These are phyloP conservation scores for Astragalus glycyphyllos DNA, from an alignment of 306 rosid species.

Conservation along the genomic window DNA sequence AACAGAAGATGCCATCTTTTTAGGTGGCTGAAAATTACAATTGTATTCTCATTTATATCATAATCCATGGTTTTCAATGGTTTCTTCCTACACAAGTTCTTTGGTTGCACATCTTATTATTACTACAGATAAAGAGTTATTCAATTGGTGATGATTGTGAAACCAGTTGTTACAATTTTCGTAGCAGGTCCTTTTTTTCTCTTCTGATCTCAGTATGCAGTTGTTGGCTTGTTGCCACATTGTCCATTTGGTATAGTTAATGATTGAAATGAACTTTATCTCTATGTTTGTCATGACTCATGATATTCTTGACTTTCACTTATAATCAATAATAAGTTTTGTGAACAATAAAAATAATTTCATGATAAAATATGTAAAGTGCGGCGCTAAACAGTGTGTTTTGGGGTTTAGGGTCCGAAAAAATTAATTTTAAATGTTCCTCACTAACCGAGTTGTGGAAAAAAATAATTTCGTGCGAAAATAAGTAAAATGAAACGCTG, in stretches of 20 bases:
- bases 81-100: slow-evolving; percentile 22
- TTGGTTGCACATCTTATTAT: slow-evolving; percentile 25
- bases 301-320: neutral
- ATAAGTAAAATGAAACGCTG: too few relatives aligned
- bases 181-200: too few relatives aligned
- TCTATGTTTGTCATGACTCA: neutral
- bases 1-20: slow-evolving; percentile 20
- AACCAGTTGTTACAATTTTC: neutral
- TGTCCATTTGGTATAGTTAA: neutral
- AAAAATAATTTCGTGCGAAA: too few relatives aligned
- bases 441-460: too few relatives aligned
- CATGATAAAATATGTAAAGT: too few relatives aligned
- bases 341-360: too few relatives aligned
- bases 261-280: slow-evolving; percentile 29
- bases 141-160: slow-evolving; percentile 34
- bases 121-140: neutral
- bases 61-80: slow-evolving; percentile 23
- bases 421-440: too few relatives aligned
- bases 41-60: slow-evolving; percentile 20
- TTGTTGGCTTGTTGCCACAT: neutral
- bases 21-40: slow-evolving; percentile 25
- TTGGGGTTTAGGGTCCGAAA: too few relatives aligned
- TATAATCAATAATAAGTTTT: too few relatives aligned
- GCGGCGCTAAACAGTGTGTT: too few relatives aligned
- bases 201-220: too few relatives aligned